Base-by-base conservation (phyloP, 2,329 filamentous ascomycete genomes). In the Orbilia javanica region DNA sequence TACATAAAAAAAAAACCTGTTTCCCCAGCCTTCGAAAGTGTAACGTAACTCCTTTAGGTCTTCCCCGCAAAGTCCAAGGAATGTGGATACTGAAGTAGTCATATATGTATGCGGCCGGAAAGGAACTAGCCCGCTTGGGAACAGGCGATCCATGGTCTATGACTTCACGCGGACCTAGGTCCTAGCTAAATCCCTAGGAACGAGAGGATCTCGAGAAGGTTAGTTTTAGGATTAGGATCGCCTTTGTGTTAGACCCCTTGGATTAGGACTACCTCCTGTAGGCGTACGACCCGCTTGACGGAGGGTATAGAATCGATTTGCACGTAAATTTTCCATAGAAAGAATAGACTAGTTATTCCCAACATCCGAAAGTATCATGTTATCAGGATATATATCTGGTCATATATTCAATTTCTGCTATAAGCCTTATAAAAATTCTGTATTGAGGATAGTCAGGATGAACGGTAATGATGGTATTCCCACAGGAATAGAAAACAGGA, bases 331-430 rank as follows among this genome's bases (percentile, higher is more conserved):
- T 13, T 13, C 36, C 8, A 13, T 5, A 5, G 11, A 39, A 39
- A 39, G 36, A 15, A 39, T 39, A 39, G 5, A 13, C 36, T 11
- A 15, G 36, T 2, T 2, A 2, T 39, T 39, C n/a, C 11, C n/a
- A 5, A 39, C 36, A 1, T 15, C 36, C 6, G 15, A 57, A 15
- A 57, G 29, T 57, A 36, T 36, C 18, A 22, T 57, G 52, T 22
- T 25, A 53, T 5, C 2, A 52, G 13, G 20, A 25, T 52, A 15
- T 52, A 25, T 52, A 15, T 52, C 20, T 52, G 22, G 46, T 25
- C 25, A 50, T 44, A 44, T 44, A 50, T 50, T 52, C 46, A 39
- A 39, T 39, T 39, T 46, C n/a, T 46, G 42, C 39, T 44, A 18
- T 46, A 46, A 18, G 22, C 18, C n/a, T 46, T 46, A 46, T 22